Conservation (phyloP, 495 filamentous ascomycete genomes). For the Hypoxylon trugodes region DNA sequence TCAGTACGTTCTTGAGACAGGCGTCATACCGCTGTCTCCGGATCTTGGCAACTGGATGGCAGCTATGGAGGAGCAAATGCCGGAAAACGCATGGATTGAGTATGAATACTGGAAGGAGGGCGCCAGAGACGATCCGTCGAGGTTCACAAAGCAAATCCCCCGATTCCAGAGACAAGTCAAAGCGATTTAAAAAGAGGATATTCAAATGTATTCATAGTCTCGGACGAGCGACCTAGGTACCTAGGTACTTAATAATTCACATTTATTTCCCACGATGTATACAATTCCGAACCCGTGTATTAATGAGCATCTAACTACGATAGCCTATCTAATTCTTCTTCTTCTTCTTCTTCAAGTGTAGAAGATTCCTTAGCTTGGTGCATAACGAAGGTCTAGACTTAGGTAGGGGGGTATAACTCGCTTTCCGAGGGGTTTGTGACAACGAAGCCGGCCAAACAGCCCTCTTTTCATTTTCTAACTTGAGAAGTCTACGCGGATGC, state of each 20-base stretch:
- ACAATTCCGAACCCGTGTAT: too few species aligned
- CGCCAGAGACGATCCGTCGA: conserved; percentile 63
- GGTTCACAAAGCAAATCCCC: conserved; percentile 61
- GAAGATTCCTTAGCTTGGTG: too few species aligned
- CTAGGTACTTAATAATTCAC: too few species aligned
- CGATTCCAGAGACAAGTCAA: conserved; percentile 62
- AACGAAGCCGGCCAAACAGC: too few species aligned
- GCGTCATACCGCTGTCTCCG: conserved; percentile 53
- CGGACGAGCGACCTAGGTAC: background rate
- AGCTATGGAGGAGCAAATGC: conserved; percentile 72
- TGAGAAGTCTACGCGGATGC: too few species aligned
- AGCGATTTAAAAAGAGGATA: conserved; percentile 33
- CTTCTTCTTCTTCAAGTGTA: too few species aligned
- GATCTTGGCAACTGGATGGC: conserved; percentile 57
- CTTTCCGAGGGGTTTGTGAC: too few species aligned
- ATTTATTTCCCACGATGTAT: too few species aligned
- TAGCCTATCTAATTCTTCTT: background rate
- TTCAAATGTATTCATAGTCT: background rate
- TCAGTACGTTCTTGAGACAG: conserved; percentile 64
- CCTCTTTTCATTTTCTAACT: too few species aligned
- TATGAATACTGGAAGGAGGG: conserved; percentile 74
- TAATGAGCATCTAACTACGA: too few species aligned
- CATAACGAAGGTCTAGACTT: too few species aligned
- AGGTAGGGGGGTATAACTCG: too few species aligned
- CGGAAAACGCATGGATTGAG: conserved; percentile 73